Conservation (phyloP, 352 stramenopile genomes). For the Pythium dissotocum region DNA sequence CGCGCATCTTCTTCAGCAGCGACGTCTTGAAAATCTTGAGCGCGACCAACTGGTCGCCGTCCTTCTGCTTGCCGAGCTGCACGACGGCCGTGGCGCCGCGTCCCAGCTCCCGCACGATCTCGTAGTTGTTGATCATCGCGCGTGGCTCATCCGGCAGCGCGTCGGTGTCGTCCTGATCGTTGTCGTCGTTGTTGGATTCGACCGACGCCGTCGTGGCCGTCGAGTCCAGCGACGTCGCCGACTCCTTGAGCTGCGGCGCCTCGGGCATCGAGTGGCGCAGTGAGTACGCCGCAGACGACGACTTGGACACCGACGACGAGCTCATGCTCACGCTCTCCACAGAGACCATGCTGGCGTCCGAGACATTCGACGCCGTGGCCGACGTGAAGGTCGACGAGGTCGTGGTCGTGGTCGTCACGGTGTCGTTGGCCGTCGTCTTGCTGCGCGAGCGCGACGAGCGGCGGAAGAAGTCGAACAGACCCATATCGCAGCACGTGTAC, state of each 20-base stretch:
- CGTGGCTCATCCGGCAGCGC: conserved; percentile 25
- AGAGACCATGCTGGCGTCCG: conserved; percentile 19
- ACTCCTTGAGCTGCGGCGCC: conserved; percentile 1
- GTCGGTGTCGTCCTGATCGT: conserved; percentile 34
- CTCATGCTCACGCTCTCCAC: conserved; percentile 1
- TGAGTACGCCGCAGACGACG: neutral
- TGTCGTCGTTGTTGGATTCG: conserved; percentile 41
- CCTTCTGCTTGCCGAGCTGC: conserved; percentile 70
- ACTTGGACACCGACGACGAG: neutral
- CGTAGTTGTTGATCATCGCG: conserved; percentile 72
- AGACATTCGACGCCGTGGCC: conserved; percentile 11
- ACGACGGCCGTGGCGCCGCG: conserved; percentile 77
- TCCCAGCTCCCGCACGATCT: conserved; percentile 79
- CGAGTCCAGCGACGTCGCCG: conserved; percentile 35
- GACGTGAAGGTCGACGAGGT: conserved; percentile 7
- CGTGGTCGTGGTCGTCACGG: conserved; percentile 1
- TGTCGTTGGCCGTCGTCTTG: conserved; percentile 24
- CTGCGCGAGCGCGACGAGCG: conserved; percentile 48
- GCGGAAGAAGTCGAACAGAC: conserved; percentile 81
- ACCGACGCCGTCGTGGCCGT: conserved; percentile 38
- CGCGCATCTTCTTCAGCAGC: conserved; percentile 83
- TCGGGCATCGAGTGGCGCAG: conserved; percentile 25
- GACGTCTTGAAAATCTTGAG: conserved; percentile 89
- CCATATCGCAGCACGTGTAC: conserved; percentile 43
- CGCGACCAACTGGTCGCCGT: conserved; percentile 53